These are phyloP conservation scores for Eimeria zaria DNA, from an alignment of 169 alveolate genomes.

Conservation along the genomic window DNA sequence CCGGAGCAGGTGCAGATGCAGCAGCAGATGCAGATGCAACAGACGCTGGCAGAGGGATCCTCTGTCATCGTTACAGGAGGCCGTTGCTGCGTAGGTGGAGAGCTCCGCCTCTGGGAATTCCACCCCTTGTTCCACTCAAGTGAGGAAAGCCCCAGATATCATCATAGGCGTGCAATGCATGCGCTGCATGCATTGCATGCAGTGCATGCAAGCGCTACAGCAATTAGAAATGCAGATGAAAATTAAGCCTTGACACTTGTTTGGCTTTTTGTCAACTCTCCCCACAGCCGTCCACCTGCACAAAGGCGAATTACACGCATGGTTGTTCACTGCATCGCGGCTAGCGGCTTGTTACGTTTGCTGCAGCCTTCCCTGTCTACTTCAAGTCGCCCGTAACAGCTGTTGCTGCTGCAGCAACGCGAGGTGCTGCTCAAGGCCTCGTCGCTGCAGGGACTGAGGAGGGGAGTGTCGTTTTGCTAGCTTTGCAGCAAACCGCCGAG, in stretches of 20 bases:
- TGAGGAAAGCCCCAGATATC: background rate
- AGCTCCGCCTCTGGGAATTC: slow-evolving; percentile 55
- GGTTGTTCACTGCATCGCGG: background rate
- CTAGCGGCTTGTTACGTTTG: background rate
- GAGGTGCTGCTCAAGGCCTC: slow-evolving; percentile 1
- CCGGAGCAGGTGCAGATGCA: background rate
- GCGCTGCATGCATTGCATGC: too few species aligned
- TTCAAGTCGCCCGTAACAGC: slow-evolving; percentile 59
- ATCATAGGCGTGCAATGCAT: background rate
- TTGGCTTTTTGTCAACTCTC: background rate
- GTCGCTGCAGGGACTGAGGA: slow-evolving; percentile 63
- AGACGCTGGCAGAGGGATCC: background rate
- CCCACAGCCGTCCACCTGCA: background rate
- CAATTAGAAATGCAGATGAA: background rate
- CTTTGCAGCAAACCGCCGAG: background rate
- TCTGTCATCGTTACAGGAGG: slow-evolving; percentile 68
- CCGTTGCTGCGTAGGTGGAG: slow-evolving; percentile 79
- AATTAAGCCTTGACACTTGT: background rate
- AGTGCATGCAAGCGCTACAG: too few species aligned
- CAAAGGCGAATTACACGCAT: background rate
- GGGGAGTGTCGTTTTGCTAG: slow-evolving; percentile 18
- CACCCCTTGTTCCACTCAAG: background rate
- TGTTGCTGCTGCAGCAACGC: slow-evolving; percentile 28
- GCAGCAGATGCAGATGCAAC: background rate
- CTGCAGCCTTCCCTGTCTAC: slow-evolving; percentile 63